Conservation (phyloP, 2,329 filamentous ascomycete genomes). For the Gaeumannomyces tritici region DNA sequence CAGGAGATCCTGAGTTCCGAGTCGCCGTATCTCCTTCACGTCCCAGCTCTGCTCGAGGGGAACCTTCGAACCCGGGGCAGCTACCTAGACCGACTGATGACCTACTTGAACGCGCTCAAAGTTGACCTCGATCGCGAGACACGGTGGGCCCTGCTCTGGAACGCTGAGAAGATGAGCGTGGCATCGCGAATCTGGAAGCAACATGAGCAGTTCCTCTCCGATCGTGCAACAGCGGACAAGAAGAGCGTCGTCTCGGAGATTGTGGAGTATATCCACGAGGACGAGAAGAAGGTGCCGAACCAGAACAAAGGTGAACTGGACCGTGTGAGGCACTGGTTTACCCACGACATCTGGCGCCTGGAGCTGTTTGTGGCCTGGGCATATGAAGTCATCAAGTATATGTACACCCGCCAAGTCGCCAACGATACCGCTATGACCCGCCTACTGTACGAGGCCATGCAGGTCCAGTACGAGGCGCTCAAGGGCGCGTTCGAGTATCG, state of each 20-base stretch:
- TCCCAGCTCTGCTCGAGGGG: constrained; percentile 68
- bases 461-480: constrained; percentile 59
- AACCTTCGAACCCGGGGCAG: constrained; percentile 66
- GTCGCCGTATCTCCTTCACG: constrained; percentile 62
- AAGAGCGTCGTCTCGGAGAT: constrained; percentile 66
- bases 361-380: constrained; percentile 73
- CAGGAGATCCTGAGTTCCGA: constrained; percentile 71
- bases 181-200: constrained; percentile 71
- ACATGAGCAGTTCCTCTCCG: constrained; percentile 60
- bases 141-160: constrained; percentile 75
- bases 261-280: constrained; percentile 65
- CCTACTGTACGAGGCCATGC: constrained; percentile 57
- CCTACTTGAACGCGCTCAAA: constrained; percentile 58
- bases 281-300: constrained; percentile 61
- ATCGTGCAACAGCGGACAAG: constrained; percentile 45
- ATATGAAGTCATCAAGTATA: constrained; percentile 64
- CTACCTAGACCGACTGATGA: constrained; percentile 66
- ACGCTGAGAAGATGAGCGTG: constrained; percentile 83
- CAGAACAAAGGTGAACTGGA: constrained; percentile 63
- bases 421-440: constrained; percentile 44
- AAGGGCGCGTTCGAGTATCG: constrained; percentile 63
- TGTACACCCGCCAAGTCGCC: constrained; percentile 52
- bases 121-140: constrained; percentile 56
- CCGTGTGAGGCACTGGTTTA: constrained; percentile 76
- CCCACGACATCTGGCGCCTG: constrained; percentile 63